Conservation (phyloP, 768 basidiomycete genomes). For the Crucibulum laeve region DNA sequence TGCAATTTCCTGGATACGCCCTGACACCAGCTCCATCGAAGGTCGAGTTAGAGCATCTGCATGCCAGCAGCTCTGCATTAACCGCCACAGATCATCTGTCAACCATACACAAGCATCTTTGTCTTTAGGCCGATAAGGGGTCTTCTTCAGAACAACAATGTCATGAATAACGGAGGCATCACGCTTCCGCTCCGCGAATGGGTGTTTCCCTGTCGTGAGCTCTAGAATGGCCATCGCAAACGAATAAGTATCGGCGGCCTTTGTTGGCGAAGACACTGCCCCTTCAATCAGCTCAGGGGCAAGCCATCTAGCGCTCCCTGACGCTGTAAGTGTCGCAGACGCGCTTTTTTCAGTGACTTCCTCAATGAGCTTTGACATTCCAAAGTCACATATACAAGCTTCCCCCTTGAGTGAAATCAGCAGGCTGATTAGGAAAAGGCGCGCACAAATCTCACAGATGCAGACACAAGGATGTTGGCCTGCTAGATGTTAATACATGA, state of each 20-base stretch:
- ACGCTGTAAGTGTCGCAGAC: slow-evolving; percentile 42
- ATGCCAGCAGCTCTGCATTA: slow-evolving; percentile 45
- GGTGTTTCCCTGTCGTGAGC: slow-evolving; percentile 47
- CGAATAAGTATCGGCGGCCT: slow-evolving; percentile 50
- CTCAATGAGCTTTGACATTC: slow-evolving; percentile 57
- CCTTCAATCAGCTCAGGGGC: slow-evolving; percentile 55
- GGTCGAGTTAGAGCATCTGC: slow-evolving; percentile 32
- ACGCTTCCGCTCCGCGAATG: slow-evolving; percentile 44
- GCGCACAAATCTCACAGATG: slow-evolving; percentile 33
- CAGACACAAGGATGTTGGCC: slow-evolving; percentile 57
- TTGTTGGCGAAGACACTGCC: slow-evolving; percentile 36
- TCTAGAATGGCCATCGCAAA: slow-evolving; percentile 61
- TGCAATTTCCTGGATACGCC: slow-evolving; percentile 14
- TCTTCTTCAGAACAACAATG: slow-evolving; percentile 29
- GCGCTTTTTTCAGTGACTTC: slow-evolving; percentile 48
- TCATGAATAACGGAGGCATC: slow-evolving; percentile 48
- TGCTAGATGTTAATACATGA: slow-evolving; percentile 14
- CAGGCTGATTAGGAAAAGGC: background rate
- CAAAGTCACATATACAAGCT: slow-evolving; percentile 60
- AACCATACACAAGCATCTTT: slow-evolving; percentile 29
- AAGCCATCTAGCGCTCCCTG: slow-evolving; percentile 52
- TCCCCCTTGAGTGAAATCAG: slow-evolving; percentile 31
- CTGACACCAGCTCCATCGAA: slow-evolving; percentile 31
- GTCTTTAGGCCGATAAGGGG: slow-evolving; percentile 39
- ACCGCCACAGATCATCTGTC: slow-evolving; percentile 42